A percentile compares a stretch with the other conserved stretches of the same genome.
phyloP scores from a whole-genome alignment of 2,329 filamentous ascomycete genomes.

The Tetracladium maxilliforme region DNA sequence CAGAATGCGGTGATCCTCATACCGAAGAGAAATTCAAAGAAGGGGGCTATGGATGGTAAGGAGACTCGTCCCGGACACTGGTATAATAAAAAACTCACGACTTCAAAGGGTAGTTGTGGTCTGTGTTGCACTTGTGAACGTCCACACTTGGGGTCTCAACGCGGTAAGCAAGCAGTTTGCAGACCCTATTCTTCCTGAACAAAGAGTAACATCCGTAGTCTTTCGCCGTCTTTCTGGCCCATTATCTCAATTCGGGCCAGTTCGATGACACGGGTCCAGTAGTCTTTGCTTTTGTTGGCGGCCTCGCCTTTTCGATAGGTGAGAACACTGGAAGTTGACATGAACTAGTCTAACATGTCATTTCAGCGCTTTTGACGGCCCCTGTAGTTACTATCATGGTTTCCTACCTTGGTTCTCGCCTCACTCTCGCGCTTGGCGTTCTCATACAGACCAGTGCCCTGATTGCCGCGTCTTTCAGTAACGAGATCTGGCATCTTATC shows the following conservation, averaged over 20 bases:
- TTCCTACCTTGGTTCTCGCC: conserved; percentile 28
- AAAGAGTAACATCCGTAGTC: no score
- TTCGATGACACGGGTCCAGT: conserved; percentile 35
- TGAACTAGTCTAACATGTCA: conserved; percentile 15
- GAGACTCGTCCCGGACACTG: no score
- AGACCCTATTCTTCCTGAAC: no score
- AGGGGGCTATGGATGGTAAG: no score
- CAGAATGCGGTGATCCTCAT: no score
- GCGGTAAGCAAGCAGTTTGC: no score
- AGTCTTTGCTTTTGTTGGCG: conserved; percentile 44
- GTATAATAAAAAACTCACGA: no score
- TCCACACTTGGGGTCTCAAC: no score
- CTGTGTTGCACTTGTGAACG: no score
- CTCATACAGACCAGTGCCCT: conserved; percentile 30
- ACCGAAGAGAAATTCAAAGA: no score
- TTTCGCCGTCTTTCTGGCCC: conserved; percentile 39
- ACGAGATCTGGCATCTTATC: conserved; percentile 42
- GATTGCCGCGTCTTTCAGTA: conserved; percentile 35
- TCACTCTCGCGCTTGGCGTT: conserved; percentile 32
- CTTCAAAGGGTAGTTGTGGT: no score
- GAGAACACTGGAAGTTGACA: conserved; percentile 12
- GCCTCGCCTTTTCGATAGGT: conserved; percentile 30
- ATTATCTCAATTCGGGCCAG: conserved; percentile 34
- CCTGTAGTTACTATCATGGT: conserved; percentile 33
- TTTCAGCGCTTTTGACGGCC: conserved; percentile 29